phyloP scores from a whole-genome alignment of 768 basidiomycete genomes.

The Russula virescens region DNA sequence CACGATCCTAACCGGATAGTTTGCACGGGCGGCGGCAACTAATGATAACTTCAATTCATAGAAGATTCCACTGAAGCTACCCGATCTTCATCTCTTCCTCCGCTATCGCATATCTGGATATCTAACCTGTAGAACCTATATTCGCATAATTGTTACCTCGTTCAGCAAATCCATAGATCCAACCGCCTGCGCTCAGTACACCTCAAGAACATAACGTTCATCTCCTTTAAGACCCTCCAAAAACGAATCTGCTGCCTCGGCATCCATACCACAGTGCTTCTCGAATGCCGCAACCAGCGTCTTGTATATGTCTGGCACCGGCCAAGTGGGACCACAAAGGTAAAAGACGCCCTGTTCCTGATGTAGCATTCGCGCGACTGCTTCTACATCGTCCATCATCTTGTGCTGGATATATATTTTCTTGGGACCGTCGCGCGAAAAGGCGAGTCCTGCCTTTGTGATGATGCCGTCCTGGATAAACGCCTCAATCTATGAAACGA shows the following conservation, averaged over 20 bases:
- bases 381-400: constrained; percentile 89
- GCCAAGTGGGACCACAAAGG: constrained; percentile 98
- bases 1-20: no score
- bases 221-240: constrained; percentile 91
- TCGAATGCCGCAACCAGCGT: constrained; percentile 79
- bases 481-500: constrained; percentile 59
- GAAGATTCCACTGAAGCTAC: no score
- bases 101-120: background rate
- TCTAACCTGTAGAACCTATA: no score
- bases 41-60: no score
- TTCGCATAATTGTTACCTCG: background rate
- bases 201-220: constrained; percentile 97
- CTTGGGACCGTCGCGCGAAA: constrained; percentile 87
- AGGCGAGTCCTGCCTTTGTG: constrained; percentile 88
- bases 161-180: background rate
- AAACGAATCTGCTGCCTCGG: constrained; percentile 66
- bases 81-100: background rate
- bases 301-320: constrained; percentile 97
- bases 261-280: constrained; percentile 60
- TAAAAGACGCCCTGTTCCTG: constrained; percentile 82
- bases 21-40: no score
- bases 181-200: constrained; percentile 29
- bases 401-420: constrained; percentile 99
- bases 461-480: constrained; percentile 79
- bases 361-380: constrained; percentile 68